These are phyloP conservation scores for Phallus indusiatus DNA, from an alignment of 768 basidiomycete genomes.

Conservation along the genomic window DNA sequence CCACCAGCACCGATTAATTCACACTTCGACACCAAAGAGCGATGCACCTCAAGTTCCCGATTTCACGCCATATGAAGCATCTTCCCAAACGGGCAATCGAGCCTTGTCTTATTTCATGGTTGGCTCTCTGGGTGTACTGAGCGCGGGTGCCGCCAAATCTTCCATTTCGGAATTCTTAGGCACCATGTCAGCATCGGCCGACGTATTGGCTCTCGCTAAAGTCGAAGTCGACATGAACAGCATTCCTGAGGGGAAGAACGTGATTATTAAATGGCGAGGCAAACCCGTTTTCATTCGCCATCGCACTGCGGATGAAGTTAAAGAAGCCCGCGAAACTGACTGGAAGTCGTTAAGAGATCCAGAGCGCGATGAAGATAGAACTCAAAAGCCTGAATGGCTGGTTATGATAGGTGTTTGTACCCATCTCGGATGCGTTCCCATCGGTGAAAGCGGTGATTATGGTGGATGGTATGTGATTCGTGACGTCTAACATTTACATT, in stretches of 20 bases:
- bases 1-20: conserved; percentile 63
- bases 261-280: conserved; percentile 98
- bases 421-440: conserved; percentile 96
- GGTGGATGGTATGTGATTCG: conserved; percentile 79
- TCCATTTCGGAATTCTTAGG: conserved; percentile 88
- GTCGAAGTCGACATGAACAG: conserved; percentile 84
- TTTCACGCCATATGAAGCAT: conserved; percentile 71
- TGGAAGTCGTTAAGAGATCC: conserved; percentile 90
- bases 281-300: conserved; percentile 99
- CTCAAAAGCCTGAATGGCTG: conserved; percentile 94
- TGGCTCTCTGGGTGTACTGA: conserved; percentile 84
- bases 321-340: conserved; percentile 78
- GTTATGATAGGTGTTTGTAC: conserved; percentile 93
- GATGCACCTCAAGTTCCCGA: conserved; percentile 83
- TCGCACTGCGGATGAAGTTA: conserved; percentile 83
- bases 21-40: conserved; percentile 60
- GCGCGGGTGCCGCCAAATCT: conserved; percentile 91
- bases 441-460: conserved; percentile 93
- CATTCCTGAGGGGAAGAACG: conserved; percentile 97
- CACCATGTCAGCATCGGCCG: conserved; percentile 95
- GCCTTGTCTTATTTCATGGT: conserved; percentile 85
- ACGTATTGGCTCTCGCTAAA: conserved; percentile 96
- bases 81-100: conserved; percentile 57
- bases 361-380: conserved; percentile 77
- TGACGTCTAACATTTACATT: background rate